phyloP scores from a whole-genome alignment of 169 alveolate genomes.

The Plasmodium reichenowi region DNA sequence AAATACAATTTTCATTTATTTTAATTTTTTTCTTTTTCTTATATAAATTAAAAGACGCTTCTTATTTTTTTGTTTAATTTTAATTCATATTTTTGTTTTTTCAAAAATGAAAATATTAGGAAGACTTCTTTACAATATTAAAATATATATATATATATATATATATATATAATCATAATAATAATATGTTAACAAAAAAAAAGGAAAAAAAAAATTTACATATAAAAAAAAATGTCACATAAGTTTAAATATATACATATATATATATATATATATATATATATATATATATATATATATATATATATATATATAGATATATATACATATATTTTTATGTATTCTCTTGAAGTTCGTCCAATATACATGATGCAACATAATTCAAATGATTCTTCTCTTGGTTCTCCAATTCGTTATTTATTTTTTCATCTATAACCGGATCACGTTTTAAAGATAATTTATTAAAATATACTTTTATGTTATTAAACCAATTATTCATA shows the following conservation, averaged over 20 bases:
- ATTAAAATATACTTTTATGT: conserved; percentile 38
- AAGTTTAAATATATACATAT: background rate
- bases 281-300: too few species aligned
- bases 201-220: too few species aligned
- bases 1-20: background rate
- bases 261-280: background rate
- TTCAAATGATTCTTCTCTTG: conserved; percentile 17
- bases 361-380: conserved; percentile 45
- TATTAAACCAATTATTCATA: conserved; percentile 48
- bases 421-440: background rate
- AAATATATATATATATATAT: too few species aligned
- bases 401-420: background rate
- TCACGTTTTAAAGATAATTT: conserved; percentile 23
- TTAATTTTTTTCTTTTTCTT: background rate
- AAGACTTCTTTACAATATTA: too few species aligned
- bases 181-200: too few species aligned
- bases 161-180: too few species aligned
- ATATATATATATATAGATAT: background rate
- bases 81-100: too few species aligned
- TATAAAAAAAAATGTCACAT: too few species aligned
- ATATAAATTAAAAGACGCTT: too few species aligned
- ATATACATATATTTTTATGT: background rate
- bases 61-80: too few species aligned
- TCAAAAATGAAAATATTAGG: too few species aligned
- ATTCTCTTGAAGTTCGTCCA: conserved; percentile 23